Percentiles rank a stretch among this genome's conserved stretches.
phyloP scores from a whole-genome alignment of 805 yeast species.

The Jamesozyma lodderae region DNA sequence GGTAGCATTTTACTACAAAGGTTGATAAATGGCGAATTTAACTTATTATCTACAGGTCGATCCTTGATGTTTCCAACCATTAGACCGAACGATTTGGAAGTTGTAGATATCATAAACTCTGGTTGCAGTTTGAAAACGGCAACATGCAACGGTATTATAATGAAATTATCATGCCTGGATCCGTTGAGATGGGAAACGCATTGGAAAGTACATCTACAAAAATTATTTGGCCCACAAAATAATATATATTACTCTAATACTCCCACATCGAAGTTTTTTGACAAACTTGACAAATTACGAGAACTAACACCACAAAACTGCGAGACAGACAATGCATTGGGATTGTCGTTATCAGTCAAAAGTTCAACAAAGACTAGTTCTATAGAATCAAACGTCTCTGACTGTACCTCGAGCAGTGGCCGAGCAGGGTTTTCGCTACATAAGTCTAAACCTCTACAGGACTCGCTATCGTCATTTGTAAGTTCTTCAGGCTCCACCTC shows the following conservation, averaged over 20 bases:
- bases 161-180: slow-evolving; percentile 15
- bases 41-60: slow-evolving; percentile 16
- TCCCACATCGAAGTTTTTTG: not conserved
- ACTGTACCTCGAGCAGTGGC: too few relatives aligned
- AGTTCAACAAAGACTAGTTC: too few relatives aligned
- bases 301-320: not conserved
- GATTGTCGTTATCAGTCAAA: not conserved
- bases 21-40: slow-evolving; percentile 9
- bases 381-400: too few relatives aligned
- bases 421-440: slow-evolving; percentile 1
- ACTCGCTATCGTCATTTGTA: slow-evolving; percentile 7
- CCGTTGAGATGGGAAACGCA: slow-evolving; percentile 19
- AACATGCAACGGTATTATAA: slow-evolving; percentile 14
- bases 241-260: not conserved
- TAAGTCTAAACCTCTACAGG: slow-evolving; percentile 3
- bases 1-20: slow-evolving; percentile 7
- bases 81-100: slow-evolving; percentile 15
- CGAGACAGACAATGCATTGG: not conserved
- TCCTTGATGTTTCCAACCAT: slow-evolving; percentile 22
- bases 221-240: slow-evolving; percentile 9
- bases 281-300: not conserved
- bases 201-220: slow-evolving; percentile 18
- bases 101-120: slow-evolving; percentile 3
- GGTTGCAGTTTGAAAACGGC: slow-evolving; percentile 13
- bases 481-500: too few relatives aligned